These are phyloP conservation scores for Glycine tomentella DNA, from an alignment of 306 rosid genomes.

Conservation along the genomic window DNA sequence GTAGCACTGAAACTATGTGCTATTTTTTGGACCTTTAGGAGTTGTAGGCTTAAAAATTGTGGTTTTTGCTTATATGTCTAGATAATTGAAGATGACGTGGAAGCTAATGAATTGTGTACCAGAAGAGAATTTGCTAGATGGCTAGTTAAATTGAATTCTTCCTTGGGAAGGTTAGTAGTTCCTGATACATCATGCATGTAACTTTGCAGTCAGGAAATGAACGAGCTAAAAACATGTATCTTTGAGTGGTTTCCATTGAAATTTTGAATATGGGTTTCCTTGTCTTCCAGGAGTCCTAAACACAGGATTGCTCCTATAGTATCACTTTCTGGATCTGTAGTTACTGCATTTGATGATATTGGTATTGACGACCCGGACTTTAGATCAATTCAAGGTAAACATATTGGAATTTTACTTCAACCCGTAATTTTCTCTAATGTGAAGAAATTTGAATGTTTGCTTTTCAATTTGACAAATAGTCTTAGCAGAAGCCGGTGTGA, in stretches of 20 bases:
- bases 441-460: constrained; percentile 42
- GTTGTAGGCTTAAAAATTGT: constrained; percentile 51
- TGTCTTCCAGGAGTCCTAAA: constrained; percentile 69
- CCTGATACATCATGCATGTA: constrained; percentile 22
- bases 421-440: neutral
- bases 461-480: constrained; percentile 56
- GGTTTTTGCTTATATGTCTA: constrained; percentile 62
- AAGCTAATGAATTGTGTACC: constrained; percentile 84
- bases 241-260: constrained; percentile 30
- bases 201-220: constrained; percentile 22
- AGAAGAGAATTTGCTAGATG: constrained; percentile 94
- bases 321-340: constrained; percentile 64
- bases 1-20: constrained; percentile 10
- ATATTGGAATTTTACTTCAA: constrained; percentile 28
- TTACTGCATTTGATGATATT: constrained; percentile 79
- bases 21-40: constrained; percentile 40
- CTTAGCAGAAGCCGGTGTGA: constrained; percentile 88
- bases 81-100: constrained; percentile 83
- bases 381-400: constrained; percentile 75
- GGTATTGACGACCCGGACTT: constrained; percentile 71
- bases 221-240: constrained; percentile 33
- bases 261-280: constrained; percentile 27
- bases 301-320: constrained; percentile 65
- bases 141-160: constrained; percentile 71
- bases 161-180: constrained; percentile 76